Conservation (phyloP, 306 rosid genomes). For the Citrullus colocynthis region DNA sequence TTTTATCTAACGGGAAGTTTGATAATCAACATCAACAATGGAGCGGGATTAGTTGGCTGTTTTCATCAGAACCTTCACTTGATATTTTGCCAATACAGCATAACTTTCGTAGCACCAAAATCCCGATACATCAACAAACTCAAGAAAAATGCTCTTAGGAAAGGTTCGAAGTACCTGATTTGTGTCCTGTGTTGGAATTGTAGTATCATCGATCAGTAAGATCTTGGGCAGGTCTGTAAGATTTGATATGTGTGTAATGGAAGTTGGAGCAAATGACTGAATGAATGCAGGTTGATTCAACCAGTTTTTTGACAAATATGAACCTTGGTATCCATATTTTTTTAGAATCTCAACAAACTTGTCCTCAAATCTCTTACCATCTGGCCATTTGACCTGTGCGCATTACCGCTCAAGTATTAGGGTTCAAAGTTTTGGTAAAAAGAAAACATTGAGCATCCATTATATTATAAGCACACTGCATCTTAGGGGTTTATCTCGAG, state of each 20-base stretch:
- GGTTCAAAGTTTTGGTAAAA: background rate
- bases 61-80: background rate
- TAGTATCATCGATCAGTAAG: constrained; percentile 49
- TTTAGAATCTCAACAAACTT: constrained; percentile 65
- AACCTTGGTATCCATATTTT: constrained; percentile 78
- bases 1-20: background rate
- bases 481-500: background rate
- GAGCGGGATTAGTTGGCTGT: background rate
- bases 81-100: background rate
- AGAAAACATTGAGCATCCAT: background rate
- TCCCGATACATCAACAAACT: background rate
- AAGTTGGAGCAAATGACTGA: constrained; percentile 92
- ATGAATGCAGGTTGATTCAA: constrained; percentile 67
- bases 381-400: constrained; percentile 68
- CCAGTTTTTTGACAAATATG: constrained; percentile 77
- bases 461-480: background rate
- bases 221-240: constrained; percentile 70
- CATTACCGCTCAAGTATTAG: constrained; percentile 17
- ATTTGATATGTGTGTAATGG: constrained; percentile 55
- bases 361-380: constrained; percentile 71
- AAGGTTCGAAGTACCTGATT: constrained; percentile 52
- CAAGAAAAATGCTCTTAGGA: background rate
- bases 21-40: too few relatives aligned
- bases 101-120: background rate
- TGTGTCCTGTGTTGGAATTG: constrained; percentile 62